Evolutionary conservation across 2,329 filamentous ascomycete genomes (phyloP), one percentile per base, ranked within the genome.

Genomic region (Aspergillus sp.): DNA sequence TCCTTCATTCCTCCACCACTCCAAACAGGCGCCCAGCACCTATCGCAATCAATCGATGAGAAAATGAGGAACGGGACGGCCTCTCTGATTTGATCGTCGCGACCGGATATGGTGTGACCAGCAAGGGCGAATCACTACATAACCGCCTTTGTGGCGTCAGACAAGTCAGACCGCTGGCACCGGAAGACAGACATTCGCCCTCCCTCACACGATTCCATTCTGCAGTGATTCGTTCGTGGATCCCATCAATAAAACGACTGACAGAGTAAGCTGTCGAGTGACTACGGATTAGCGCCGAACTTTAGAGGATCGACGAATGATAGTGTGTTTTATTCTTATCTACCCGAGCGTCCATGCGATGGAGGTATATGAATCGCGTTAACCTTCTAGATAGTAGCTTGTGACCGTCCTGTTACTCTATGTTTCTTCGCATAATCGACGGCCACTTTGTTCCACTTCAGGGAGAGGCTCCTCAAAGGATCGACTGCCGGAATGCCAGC

Each of bases 131-230:
- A 50, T 49, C 48, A 55, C 56, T 39, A 44, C 55, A 55, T 51
- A 56, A 46, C 50, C 19, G 56, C 58, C 45, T 11, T 54, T 15
- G 62, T 63, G 61, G 59, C 58, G 59, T 53, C 62, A 44, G 61
- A 63, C 63, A 64, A 62, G 61, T 62, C 62, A 62, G 59, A 61
- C 47, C 37, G 35, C 14, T 37, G 35, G 35, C 15, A 6, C 15
- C 35, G 35, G 12, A n/a, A 31, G 31, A 19, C 40, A 46, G 25
- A 9, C 19, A 15, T 46, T 17, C 8, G 31, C 41, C 19, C 37
- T 19, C 25, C 39, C 14, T 35, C 17, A 31, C 14, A 9, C 7
- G 44, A 14, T 33, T 48, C 33, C 27, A 35, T 33, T 49, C 31
- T 23, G 46, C 43, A 25, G 21, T 46, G 44, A 58, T 58, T 50